Evolutionary conservation across 768 basidiomycete species (phyloP), one percentile per base, ranked within the genome.

Genomic region (Agaricus blazei): DNA sequence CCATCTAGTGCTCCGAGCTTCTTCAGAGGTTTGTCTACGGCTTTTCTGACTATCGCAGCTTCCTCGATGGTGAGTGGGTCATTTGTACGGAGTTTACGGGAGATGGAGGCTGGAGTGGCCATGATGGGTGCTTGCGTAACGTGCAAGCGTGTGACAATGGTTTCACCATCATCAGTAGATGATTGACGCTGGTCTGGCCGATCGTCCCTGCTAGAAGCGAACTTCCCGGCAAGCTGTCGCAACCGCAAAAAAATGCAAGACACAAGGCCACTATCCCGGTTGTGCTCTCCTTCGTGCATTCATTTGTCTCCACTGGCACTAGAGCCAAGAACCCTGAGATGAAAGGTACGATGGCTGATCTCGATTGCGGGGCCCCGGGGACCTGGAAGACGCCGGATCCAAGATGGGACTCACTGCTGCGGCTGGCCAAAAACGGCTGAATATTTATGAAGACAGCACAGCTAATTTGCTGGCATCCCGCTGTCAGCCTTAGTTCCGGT

Each of bases 311-410:
- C 19, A 19, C 19, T 19, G 19, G 19, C 19, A 19, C 19, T 19
- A 19, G 19, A 19, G 19, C 19, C 19, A 72, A 64, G 62, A 65
- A 63, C 60, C 51, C 31, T 19, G 23, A 12, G 34, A 49, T 23
- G 48, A 31, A 31, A 28, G 15, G 46, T 26, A n/a, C 12, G 15
- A 9, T 28, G 34, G 7, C 34, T 47, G 46, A 28, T 31, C 19
- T 45, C 11, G 31, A 19, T 23, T 59, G 52, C 51, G 62, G 62
- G 62, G 19, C 34, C 34, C 34, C 4, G 34, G 11, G 48, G 27
- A 19, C 47, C 38, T 40, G 46, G 54, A 28, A 48, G n/a, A 12
- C 31, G 38, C 54, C 54, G 54, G 47, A 55, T 55, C 48, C 40
- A 9, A 7, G 31, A 34, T 11, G 43, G 31, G 26, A 28, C 15